Evolutionary conservation across 2,329 filamentous ascomycete species (phyloP).

Genomic region (Fusarium sp.): DNA sequence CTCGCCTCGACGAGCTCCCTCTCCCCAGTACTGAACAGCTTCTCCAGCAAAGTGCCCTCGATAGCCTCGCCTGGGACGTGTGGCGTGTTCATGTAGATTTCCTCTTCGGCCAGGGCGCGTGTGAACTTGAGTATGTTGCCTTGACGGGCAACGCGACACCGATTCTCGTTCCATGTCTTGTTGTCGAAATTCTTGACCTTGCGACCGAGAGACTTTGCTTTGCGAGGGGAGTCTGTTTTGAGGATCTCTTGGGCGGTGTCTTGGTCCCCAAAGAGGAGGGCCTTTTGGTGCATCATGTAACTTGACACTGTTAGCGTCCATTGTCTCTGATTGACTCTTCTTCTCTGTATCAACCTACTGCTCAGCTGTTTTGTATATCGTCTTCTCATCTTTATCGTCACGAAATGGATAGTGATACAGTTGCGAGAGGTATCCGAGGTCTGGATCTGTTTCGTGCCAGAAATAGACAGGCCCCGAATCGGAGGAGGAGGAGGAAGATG

Average conservation of each 20-base stretch:
- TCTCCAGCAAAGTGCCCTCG: constrained; percentile 54
- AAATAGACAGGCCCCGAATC: constrained; percentile 52
- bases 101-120: constrained; percentile 46
- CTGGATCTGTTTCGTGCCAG: constrained; percentile 57
- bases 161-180: constrained; percentile 59
- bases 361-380: constrained; percentile 60
- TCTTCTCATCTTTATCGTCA: constrained; percentile 47
- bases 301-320: constrained; percentile 38
- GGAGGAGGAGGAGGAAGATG: constrained; percentile 5
- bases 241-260: constrained; percentile 60
- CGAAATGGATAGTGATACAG: constrained; percentile 65
- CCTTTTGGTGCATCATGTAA: constrained; percentile 66
- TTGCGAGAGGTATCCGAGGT: constrained; percentile 68
- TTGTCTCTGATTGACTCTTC: background rate
- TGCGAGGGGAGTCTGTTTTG: constrained; percentile 53
- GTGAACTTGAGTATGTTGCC: constrained; percentile 70
- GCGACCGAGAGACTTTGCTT: constrained; percentile 64
- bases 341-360: constrained; percentile 50
- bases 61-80: constrained; percentile 34
- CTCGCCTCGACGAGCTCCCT: constrained; percentile 70
- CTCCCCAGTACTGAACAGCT: constrained; percentile 66
- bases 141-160: constrained; percentile 63
- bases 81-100: constrained; percentile 39
- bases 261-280: constrained; percentile 58
- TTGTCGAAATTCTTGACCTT: constrained; percentile 62